Evolutionary conservation across 257 asterid species (phyloP).

Genomic region (Plantago elongata): DNA sequence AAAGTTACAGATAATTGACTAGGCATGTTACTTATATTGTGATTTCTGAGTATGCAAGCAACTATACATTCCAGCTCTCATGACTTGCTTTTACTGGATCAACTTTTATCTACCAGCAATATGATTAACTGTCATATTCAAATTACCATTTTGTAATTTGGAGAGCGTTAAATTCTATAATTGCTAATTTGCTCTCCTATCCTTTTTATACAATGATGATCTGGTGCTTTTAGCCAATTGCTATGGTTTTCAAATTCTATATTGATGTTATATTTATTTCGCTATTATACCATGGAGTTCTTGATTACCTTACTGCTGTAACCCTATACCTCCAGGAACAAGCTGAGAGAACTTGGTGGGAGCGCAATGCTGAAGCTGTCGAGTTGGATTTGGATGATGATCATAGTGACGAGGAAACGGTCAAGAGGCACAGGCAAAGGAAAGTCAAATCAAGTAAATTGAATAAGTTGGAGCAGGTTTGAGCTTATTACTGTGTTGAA

Average conservation of each 20-base stretch:
- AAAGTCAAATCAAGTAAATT: slow-evolving; percentile 63
- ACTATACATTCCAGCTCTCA: too few species aligned
- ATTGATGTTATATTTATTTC: slow-evolving; percentile 10
- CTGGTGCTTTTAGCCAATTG: slow-evolving; percentile 7
- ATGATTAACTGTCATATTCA: too few species aligned
- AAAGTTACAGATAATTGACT: not conserved
- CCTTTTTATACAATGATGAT: not conserved
- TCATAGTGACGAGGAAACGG: slow-evolving; percentile 91
- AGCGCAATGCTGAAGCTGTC: slow-evolving; percentile 72
- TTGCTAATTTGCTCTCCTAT: too few species aligned
- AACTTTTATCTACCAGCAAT: too few species aligned
- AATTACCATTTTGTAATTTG: too few species aligned
- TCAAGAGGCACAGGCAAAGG: slow-evolving; percentile 54
- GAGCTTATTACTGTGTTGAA: slow-evolving; percentile 7
- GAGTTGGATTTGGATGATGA: slow-evolving; percentile 70
- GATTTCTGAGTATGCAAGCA: not conserved
- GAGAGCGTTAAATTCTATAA: too few species aligned
- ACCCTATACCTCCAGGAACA: slow-evolving; percentile 48
- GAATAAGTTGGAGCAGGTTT: slow-evolving; percentile 73
- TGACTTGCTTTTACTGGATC: too few species aligned
- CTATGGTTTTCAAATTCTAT: not conserved
- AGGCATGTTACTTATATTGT: not conserved
- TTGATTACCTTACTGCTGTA: slow-evolving; percentile 13
- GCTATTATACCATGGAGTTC: slow-evolving; percentile 6
- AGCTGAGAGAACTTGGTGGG: slow-evolving; percentile 81